Percentiles rank a stretch among this genome's conserved stretches.
These are phyloP conservation scores for Pyrenophora graminea DNA, from an alignment of 2,329 filamentous ascomycete genomes.

Conservation along the genomic window DNA sequence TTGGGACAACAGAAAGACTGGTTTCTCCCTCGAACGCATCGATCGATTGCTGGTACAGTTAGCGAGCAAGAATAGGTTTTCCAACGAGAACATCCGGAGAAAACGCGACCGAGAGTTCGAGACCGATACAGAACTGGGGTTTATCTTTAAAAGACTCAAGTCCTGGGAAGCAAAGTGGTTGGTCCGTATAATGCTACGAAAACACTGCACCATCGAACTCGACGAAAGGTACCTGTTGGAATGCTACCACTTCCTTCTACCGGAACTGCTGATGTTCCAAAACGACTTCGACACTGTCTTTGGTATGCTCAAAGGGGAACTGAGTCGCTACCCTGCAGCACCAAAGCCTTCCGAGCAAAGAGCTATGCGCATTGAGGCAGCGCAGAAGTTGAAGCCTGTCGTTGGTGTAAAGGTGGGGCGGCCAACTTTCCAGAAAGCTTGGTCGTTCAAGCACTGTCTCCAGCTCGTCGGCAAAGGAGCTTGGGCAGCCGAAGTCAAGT, in stretches of 20 bases:
- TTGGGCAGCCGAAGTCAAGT: conserved; percentile 78
- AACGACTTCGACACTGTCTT: conserved; percentile 68
- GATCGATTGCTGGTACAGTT: conserved; percentile 68
- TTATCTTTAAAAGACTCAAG: conserved; percentile 50
- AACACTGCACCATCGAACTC: conserved; percentile 69
- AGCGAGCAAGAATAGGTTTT: conserved; percentile 72
- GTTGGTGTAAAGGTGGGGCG: conserved; percentile 54
- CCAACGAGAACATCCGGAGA: conserved; percentile 58
- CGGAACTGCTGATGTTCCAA: conserved; percentile 70
- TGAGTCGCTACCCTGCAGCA: conserved; percentile 45
- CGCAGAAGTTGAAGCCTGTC: conserved; percentile 43
- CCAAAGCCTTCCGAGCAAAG: conserved; percentile 41
- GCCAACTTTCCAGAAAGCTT: conserved; percentile 52
- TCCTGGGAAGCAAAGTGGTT: conserved; percentile 86
- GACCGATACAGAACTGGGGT: conserved; percentile 32
- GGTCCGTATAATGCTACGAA: conserved; percentile 78
- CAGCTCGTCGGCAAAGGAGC: conserved; percentile 63
- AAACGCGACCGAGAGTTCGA: conserved; percentile 25
- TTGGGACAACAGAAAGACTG: conserved; percentile 32
- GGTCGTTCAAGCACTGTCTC: conserved; percentile 71
- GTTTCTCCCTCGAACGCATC: conserved; percentile 70
- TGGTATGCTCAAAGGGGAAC: conserved; percentile 54
- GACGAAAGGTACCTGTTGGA: conserved; percentile 61
- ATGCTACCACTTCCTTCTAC: conserved; percentile 70
- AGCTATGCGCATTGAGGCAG: conserved; percentile 45